Evolutionary conservation across 2,329 filamentous ascomycete genomes (phyloP).

Genomic region (Colletotrichum lupini): DNA sequence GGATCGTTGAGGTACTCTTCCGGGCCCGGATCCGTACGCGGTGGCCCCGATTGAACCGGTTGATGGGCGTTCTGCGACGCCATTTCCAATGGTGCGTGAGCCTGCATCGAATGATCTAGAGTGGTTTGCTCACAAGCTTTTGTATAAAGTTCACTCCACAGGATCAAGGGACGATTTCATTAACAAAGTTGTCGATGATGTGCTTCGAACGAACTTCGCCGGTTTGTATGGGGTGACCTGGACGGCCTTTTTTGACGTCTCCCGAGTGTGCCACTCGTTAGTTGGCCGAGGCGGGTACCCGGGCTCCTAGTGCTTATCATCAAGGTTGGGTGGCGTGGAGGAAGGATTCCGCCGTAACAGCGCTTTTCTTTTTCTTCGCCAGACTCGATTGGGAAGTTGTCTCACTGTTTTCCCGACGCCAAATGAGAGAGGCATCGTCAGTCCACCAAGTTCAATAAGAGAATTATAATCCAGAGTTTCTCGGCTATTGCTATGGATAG

Average conservation of each 20-base stretch:
- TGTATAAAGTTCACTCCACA: background rate
- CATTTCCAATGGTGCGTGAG: background rate
- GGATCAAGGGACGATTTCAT: background rate
- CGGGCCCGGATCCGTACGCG: background rate
- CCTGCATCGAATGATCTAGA: background rate
- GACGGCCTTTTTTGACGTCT: background rate
- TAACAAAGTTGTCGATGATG: background rate
- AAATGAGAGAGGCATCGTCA: background rate
- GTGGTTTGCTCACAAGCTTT: background rate
- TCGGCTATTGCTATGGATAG: no score
- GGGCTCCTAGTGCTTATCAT: background rate
- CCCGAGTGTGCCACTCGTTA: background rate
- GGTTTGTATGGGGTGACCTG: background rate
- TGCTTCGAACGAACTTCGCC: background rate
- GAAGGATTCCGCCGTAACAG: background rate
- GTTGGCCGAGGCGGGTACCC: background rate
- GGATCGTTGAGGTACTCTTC: conserved; percentile 38
- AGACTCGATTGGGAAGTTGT: background rate
- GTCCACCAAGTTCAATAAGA: no score
- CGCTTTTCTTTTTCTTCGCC: background rate
- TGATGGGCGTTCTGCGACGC: background rate
- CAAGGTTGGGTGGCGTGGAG: background rate
- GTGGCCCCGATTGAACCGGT: background rate
- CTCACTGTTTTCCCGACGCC: background rate
- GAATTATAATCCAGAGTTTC: no score